These are phyloP conservation scores for Asparagopsis taxiformis DNA, from an alignment of 31 red algal genomes.

Conservation along the genomic window DNA sequence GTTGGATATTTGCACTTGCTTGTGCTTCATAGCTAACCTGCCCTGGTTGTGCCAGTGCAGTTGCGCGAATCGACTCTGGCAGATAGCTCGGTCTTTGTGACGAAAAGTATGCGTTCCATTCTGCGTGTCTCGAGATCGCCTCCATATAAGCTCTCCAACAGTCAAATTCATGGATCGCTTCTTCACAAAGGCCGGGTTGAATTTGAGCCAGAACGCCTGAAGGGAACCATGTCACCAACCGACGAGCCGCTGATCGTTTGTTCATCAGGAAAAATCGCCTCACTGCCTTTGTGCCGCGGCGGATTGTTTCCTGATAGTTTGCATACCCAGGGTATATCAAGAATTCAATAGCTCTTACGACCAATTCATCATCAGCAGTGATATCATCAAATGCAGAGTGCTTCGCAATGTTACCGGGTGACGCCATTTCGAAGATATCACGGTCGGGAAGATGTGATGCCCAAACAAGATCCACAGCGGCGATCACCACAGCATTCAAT, in stretches of 20 bases:
- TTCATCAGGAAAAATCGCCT: slow-evolving; percentile 23
- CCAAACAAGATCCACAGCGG: slow-evolving; percentile 33
- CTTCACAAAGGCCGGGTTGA: not conserved
- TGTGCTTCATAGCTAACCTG: slow-evolving; percentile 46
- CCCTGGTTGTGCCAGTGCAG: slow-evolving; percentile 25
- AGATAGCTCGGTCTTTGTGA: slow-evolving; percentile 17
- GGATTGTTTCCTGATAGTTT: slow-evolving; percentile 30
- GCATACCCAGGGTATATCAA: slow-evolving; percentile 38
- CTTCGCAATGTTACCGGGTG: not conserved
- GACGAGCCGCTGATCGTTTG: slow-evolving; percentile 25
- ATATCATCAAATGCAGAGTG: slow-evolving; percentile 8
- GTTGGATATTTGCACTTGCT: slow-evolving; percentile 18
- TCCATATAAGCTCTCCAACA: slow-evolving; percentile 38
- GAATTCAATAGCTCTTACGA: slow-evolving; percentile 41
- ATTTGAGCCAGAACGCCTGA: slow-evolving; percentile 23
- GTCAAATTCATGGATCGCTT: slow-evolving; percentile 29
- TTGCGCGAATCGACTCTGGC: slow-evolving; percentile 17
- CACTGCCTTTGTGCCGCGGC: slow-evolving; percentile 21
- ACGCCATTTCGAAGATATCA: not conserved
- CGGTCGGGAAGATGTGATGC: not conserved
- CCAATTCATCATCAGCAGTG: slow-evolving; percentile 19
- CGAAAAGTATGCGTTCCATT: slow-evolving; percentile 31
- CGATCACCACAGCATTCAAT: slow-evolving; percentile 15
- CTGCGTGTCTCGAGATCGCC: slow-evolving; percentile 27
- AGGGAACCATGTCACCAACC: slow-evolving; percentile 33